phyloP scores from a whole-genome alignment of 2,329 filamentous ascomycete genomes.

The Coleophoma cylindrospora region DNA sequence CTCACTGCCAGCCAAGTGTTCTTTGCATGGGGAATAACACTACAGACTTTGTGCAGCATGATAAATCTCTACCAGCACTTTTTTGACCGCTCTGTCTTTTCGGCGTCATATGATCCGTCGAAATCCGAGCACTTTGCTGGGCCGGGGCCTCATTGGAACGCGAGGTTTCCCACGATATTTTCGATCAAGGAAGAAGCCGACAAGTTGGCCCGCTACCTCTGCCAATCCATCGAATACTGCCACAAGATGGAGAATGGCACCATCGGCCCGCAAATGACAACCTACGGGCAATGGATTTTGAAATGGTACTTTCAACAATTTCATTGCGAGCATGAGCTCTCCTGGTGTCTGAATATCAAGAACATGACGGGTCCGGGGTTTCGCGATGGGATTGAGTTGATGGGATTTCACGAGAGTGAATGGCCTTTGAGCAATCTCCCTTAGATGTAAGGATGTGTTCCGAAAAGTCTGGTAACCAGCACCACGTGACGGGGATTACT shows the following conservation, averaged over 20 bases:
- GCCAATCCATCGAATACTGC: constrained; percentile 6
- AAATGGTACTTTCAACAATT: background rate
- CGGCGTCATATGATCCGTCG: background rate
- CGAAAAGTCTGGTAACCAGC: too few relatives aligned
- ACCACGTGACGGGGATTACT: too few relatives aligned
- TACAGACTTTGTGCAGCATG: constrained; percentile 3
- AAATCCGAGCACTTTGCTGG: background rate
- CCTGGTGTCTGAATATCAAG: background rate
- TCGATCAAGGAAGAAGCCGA: constrained; percentile 4
- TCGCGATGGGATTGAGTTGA: background rate
- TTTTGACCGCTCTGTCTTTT: background rate
- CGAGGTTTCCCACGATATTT: background rate
- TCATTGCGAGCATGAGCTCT: background rate
- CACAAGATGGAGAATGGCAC: background rate
- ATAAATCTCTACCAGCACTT: background rate
- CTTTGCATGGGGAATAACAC: constrained; percentile 2
- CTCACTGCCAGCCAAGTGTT: background rate
- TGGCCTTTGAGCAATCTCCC: too few relatives aligned
- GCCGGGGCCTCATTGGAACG: background rate
- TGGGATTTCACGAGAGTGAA: background rate
- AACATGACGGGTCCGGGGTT: background rate
- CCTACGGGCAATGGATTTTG: background rate
- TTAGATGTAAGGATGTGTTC: too few relatives aligned
- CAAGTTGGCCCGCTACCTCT: constrained; percentile 2
- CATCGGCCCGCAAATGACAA: background rate